Evolutionary conservation across 2,329 filamentous ascomycete genomes (phyloP).

Genomic region (Bipolaris victoriae): DNA sequence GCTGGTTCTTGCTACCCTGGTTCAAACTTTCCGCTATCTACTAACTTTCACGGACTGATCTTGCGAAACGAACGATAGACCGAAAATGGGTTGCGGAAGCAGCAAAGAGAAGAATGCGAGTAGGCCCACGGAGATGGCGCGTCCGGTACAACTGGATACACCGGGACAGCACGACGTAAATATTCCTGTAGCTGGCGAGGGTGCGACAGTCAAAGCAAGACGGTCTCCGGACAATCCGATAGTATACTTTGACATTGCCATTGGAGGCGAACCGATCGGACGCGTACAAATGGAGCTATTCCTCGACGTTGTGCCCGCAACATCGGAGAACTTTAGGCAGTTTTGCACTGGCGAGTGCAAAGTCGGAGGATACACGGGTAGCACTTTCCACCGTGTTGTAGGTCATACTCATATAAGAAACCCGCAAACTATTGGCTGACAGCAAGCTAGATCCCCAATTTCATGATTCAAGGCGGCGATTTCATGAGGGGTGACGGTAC

Average conservation of each 20-base stretch:
- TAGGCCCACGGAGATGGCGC: conserved; percentile 15
- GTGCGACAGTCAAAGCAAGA: conserved; percentile 10
- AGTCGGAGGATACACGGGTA: conserved; percentile 79
- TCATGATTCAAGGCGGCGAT: conserved; percentile 93
- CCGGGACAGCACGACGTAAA: not conserved
- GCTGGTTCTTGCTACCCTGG: not conserved
- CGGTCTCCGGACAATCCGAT: conserved; percentile 22
- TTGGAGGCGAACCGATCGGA: conserved; percentile 60
- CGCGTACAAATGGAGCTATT: conserved; percentile 86
- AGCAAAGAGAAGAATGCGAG: conserved; percentile 16
- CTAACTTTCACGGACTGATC: not conserved
- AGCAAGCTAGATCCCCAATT: conserved; percentile 73
- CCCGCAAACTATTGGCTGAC: not conserved
- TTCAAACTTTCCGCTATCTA: no score
- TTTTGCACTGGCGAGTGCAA: conserved; percentile 77
- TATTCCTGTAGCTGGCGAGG: not conserved
- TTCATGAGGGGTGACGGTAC: conserved; percentile 80
- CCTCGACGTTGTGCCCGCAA: conserved; percentile 83
- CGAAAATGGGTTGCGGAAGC: conserved; percentile 19
- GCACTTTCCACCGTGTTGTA: conserved; percentile 85
- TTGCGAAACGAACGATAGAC: not conserved
- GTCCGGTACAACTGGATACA: conserved; percentile 8
- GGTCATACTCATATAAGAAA: not conserved
- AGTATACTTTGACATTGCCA: conserved; percentile 25
- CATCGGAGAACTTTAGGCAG: conserved; percentile 77